These are phyloP conservation scores for Candida fluviatilis DNA, from an alignment of 805 yeast genomes.

Conservation along the genomic window DNA sequence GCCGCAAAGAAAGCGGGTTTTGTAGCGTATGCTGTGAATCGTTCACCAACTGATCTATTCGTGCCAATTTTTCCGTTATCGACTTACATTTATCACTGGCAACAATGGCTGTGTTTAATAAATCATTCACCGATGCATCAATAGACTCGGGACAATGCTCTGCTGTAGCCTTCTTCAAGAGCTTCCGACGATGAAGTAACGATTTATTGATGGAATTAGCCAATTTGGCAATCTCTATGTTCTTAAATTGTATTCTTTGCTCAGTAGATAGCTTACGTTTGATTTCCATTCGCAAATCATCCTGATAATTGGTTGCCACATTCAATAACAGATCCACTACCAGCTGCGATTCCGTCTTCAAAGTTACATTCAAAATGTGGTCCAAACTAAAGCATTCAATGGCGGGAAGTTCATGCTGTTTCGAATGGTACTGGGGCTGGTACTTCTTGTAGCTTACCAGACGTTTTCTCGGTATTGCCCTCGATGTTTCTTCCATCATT, in stretches of 20 bases:
- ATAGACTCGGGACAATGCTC: slow-evolving; percentile 10
- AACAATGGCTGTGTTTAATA: slow-evolving; percentile 11
- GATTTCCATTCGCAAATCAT: slow-evolving; percentile 33
- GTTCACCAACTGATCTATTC: slow-evolving; percentile 10
- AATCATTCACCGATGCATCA: slow-evolving; percentile 7
- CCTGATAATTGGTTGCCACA: slow-evolving; percentile 29
- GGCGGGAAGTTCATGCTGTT: slow-evolving; percentile 17
- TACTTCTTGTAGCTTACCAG: not conserved
- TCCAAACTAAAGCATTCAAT: slow-evolving; percentile 29
- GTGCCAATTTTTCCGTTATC: slow-evolving; percentile 9
- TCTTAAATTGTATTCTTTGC: slow-evolving; percentile 38
- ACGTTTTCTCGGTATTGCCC: not conserved
- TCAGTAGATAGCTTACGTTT: slow-evolving; percentile 30
- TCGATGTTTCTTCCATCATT: not conserved
- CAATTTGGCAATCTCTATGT: slow-evolving; percentile 31
- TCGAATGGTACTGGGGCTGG: not conserved
- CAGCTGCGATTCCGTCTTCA: slow-evolving; percentile 25
- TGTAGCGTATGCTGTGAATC: slow-evolving; percentile 2
- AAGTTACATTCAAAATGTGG: slow-evolving; percentile 20
- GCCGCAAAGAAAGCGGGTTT: not conserved
- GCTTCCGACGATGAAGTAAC: slow-evolving; percentile 10
- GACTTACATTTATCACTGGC: slow-evolving; percentile 12
- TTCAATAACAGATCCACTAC: slow-evolving; percentile 24
- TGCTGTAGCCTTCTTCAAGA: slow-evolving; percentile 7
- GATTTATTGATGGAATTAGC: slow-evolving; percentile 17